Base-by-base conservation (phyloP, 164 flowering plant species). In the Annona cherimola region DNA sequence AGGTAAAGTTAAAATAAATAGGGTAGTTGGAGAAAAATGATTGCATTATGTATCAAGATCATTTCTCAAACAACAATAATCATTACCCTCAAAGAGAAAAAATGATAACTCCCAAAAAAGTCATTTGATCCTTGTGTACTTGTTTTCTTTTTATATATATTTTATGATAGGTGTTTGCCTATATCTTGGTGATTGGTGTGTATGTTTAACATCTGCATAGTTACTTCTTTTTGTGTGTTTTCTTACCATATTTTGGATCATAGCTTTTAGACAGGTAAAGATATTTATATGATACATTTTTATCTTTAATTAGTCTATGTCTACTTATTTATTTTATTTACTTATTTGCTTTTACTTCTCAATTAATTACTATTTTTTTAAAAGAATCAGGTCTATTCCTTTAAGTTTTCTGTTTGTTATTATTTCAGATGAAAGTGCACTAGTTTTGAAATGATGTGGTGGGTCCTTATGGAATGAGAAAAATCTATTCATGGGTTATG, bases 401-500 rank as follows among this genome's bases (percentile, higher is more conserved):
- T 63, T 39, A 2, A 40, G 12, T 46, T 9, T 50, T 45, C n/a
- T n/a, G 7, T 74, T 69, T 6, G 6, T 4, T 11, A 46, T 20
- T 2, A 9, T 70, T 61, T 70, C 84, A 95, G 99, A 71, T 77
- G 99, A 95, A 83, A 90, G 88, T 71, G 91, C 99, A 65, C 70
- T 95, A 78, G 88, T 95, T 76, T 79, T 95, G 76, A 86, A 93
- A 66, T 82, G 99, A 63, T 98, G 93, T 80, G 99, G 99, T 20
- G 99, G 93, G 82, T 95, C 99, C 20, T 76, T 95, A 72, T 95
- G 99, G 99, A 95, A 95, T 79, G 96, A 88, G 76, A 93, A 91
- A 81, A 95, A 95, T 77, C 81, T 95, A 35, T 95, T 95, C 77
- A 93, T 98, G 0, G 99, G 99, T 68, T 95, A 98, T 83, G 99